Percentiles rank a stretch among this genome's conserved stretches.
phyloP scores from a whole-genome alignment of 768 basidiomycete species.

The Kwoniella shandongensis region DNA sequence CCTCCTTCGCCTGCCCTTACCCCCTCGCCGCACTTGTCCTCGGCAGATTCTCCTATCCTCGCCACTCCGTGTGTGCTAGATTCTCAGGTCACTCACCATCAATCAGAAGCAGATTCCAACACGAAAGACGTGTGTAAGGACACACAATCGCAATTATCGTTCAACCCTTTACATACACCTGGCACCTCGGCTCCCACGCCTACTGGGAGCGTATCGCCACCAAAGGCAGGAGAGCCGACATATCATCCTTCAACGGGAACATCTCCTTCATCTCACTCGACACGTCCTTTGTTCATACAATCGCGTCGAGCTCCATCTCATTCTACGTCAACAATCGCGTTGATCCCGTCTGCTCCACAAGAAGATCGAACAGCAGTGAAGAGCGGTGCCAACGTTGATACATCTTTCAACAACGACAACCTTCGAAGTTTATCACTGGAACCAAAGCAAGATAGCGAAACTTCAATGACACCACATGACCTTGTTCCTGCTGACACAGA shows the following conservation, averaged over 20 bases:
- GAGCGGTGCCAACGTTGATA: too few relatives aligned
- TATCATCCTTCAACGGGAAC: conserved; percentile 1
- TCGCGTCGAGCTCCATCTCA: conserved; percentile 1
- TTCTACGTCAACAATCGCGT: conserved; percentile 7
- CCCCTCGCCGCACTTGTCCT: conserved; percentile 17
- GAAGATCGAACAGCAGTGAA: too few relatives aligned
- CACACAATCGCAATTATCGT: background rate
- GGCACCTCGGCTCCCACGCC: conserved; percentile 9
- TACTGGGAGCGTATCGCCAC: background rate
- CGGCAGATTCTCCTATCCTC: conserved; percentile 15
- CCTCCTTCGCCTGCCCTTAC: conserved; percentile 21
- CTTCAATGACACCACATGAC: conserved; percentile 14
- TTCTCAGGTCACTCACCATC: background rate
- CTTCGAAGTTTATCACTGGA: too few relatives aligned
- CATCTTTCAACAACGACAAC: too few relatives aligned
- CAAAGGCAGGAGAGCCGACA: background rate
- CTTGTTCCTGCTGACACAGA: conserved; percentile 3
- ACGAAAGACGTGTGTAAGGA: background rate
- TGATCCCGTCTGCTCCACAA: too few relatives aligned
- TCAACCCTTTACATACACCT: conserved; percentile 4
- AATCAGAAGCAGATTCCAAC: too few relatives aligned
- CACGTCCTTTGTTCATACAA: conserved; percentile 7
- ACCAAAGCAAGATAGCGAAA: too few relatives aligned
- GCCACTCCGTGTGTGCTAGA: conserved; percentile 8
- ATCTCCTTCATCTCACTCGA: conserved; percentile 13